Evolutionary conservation across 2,329 filamentous ascomycete genomes (phyloP).

Genomic region (Chrysosporium keratinophilum): DNA sequence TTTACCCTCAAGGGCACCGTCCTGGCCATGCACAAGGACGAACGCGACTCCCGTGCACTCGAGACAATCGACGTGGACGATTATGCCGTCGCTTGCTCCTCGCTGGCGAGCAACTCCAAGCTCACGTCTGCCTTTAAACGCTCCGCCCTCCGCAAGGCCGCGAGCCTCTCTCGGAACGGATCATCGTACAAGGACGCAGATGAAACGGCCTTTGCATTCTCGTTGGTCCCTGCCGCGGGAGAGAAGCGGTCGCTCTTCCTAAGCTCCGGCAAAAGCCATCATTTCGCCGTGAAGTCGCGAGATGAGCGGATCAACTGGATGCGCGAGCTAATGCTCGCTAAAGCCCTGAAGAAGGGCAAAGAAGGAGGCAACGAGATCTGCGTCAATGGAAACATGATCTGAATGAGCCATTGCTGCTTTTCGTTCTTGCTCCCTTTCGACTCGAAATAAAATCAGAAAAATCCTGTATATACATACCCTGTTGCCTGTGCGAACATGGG

Average conservation of each 20-base stretch:
- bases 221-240: slow-evolving; percentile 36
- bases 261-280: slow-evolving; percentile 64
- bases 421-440: background rate
- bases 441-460: too few species aligned
- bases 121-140: slow-evolving; percentile 73
- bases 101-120: slow-evolving; percentile 64
- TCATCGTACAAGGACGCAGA: slow-evolving; percentile 13
- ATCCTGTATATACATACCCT: background rate
- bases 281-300: slow-evolving; percentile 78
- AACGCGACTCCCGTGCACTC: slow-evolving; percentile 22
- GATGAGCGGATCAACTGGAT: slow-evolving; percentile 91
- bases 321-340: slow-evolving; percentile 40
- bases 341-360: slow-evolving; percentile 28
- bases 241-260: slow-evolving; percentile 26
- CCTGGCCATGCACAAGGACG: slow-evolving; percentile 37
- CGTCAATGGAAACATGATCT: slow-evolving; percentile 27
- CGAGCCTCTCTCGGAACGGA: slow-evolving; percentile 12
- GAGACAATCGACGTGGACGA: slow-evolving; percentile 33
- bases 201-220: slow-evolving; percentile 34
- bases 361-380: slow-evolving; percentile 24
- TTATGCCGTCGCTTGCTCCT: slow-evolving; percentile 30
- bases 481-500: background rate
- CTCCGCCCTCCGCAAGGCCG: slow-evolving; percentile 30
- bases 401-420: background rate
- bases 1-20: slow-evolving; percentile 71